phyloP scores from a whole-genome alignment of 148 eudicot genomes.

The Nyssa sinensis region DNA sequence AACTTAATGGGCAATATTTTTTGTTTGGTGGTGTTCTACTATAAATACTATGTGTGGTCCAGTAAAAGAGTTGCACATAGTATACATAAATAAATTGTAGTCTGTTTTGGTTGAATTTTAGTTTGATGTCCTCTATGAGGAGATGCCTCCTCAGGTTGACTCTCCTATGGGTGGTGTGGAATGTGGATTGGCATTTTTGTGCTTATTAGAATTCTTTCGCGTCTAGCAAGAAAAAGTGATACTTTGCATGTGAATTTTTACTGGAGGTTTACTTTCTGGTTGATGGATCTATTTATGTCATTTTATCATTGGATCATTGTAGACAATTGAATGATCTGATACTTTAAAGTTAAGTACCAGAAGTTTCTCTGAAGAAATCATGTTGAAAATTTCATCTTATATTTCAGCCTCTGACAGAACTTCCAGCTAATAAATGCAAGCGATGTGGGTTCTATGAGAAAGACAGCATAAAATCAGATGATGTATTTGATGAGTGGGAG shows the following conservation, averaged over 20 bases:
- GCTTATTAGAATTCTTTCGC: too few relatives aligned
- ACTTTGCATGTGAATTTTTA: neutral
- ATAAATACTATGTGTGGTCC: too few relatives aligned
- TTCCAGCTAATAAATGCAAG: conserved; percentile 75
- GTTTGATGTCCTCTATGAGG: too few relatives aligned
- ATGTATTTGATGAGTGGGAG: conserved; percentile 72
- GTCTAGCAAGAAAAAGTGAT: too few relatives aligned
- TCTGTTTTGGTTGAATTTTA: too few relatives aligned
- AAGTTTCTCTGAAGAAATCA: neutral
- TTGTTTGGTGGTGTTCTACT: too few relatives aligned
- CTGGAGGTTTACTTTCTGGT: neutral
- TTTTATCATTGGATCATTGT: neutral
- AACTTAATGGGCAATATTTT: too few relatives aligned
- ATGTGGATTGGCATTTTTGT: too few relatives aligned
- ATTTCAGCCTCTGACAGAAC: conserved; percentile 77
- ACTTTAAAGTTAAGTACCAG: neutral
- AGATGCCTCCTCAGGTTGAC: too few relatives aligned
- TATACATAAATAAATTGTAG: too few relatives aligned
- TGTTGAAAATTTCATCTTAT: neutral
- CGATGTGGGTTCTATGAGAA: conserved; percentile 78
- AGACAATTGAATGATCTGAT: neutral
- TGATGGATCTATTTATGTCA: neutral
- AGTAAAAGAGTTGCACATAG: too few relatives aligned
- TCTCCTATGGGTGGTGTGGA: too few relatives aligned
- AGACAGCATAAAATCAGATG: conserved; percentile 45